A percentile compares a stretch with the other conserved stretches of the same genome.
These are phyloP conservation scores for Syzygium grande DNA, from an alignment of 345 rosid genomes.

Conservation along the genomic window DNA sequence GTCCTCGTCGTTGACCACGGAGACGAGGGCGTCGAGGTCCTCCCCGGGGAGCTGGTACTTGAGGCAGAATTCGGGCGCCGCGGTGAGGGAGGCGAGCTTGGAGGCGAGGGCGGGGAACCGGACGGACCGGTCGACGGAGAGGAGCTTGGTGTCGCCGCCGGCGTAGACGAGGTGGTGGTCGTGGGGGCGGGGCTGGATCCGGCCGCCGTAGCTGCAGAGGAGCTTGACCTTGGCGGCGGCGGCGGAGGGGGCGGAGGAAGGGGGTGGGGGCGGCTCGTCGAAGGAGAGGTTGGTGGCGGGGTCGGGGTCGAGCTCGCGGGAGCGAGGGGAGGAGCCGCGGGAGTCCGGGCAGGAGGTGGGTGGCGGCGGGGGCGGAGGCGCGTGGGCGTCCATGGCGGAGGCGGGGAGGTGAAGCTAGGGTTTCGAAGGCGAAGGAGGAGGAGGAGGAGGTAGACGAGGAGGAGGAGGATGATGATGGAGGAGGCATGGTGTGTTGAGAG, in stretches of 20 bases:
- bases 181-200: constrained; percentile 56
- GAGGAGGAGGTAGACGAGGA: background rate
- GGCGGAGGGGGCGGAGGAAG: background rate
- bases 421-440: too few species aligned
- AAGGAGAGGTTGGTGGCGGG: constrained; percentile 20
- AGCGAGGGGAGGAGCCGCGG: constrained; percentile 49
- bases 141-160: constrained; percentile 64
- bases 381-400: constrained; percentile 30
- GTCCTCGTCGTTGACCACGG: constrained; percentile 62
- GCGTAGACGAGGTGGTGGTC: constrained; percentile 47
- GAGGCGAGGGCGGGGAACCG: constrained; percentile 24
- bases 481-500: background rate
- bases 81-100: constrained; percentile 30
- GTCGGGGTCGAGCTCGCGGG: constrained; percentile 50
- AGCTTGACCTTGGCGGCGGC: constrained; percentile 8
- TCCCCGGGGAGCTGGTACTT: constrained; percentile 70
- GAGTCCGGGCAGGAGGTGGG: constrained; percentile 40
- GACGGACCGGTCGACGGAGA: constrained; percentile 37
- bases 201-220: constrained; percentile 64
- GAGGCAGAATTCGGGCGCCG: constrained; percentile 20
- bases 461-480: background rate
- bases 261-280: constrained; percentile 16
- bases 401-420: background rate
- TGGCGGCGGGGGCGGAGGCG: constrained; percentile 13
- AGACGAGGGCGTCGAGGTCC: constrained; percentile 59